A percentile compares a stretch with the other conserved stretches of the same genome.
Evolutionary conservation across 805 yeast species (phyloP).

Genomic region (Wickerhamiella vanderwaltii): DNA sequence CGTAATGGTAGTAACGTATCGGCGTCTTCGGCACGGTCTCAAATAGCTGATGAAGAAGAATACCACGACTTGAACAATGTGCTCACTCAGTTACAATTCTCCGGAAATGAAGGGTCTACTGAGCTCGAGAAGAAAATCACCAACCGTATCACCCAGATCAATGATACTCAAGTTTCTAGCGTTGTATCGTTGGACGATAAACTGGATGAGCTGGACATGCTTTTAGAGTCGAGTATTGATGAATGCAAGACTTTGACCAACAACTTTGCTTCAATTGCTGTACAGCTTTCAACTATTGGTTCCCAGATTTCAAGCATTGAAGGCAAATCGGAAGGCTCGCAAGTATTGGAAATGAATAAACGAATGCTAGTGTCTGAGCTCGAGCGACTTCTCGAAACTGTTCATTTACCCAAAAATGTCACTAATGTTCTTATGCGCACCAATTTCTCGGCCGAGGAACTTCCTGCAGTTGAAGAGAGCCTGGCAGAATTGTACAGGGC

Average conservation of each 20-base stretch:
- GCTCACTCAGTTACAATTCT: slow-evolving; percentile 71
- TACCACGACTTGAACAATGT: slow-evolving; percentile 42
- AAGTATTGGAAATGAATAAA: slow-evolving; percentile 71
- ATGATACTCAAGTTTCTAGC: slow-evolving; percentile 48
- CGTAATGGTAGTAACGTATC: slow-evolving; percentile 4
- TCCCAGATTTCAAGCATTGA: slow-evolving; percentile 63
- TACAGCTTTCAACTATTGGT: slow-evolving; percentile 50
- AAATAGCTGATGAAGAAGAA: slow-evolving; percentile 13
- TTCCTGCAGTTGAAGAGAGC: slow-evolving; percentile 41
- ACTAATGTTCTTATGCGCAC: slow-evolving; percentile 4
- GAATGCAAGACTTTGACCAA: slow-evolving; percentile 49
- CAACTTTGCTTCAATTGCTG: slow-evolving; percentile 42
- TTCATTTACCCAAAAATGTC: slow-evolving; percentile 48
- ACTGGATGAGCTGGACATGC: slow-evolving; percentile 33
- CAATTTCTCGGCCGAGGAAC: slow-evolving; percentile 36
- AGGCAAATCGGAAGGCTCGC: slow-evolving; percentile 65
- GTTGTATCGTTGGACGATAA: slow-evolving; percentile 40
- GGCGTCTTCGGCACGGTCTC: neutral
- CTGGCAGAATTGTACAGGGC: slow-evolving; percentile 54
- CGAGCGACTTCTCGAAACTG: slow-evolving; percentile 55
- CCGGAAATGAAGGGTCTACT: slow-evolving; percentile 48
- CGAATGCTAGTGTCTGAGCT: slow-evolving; percentile 62
- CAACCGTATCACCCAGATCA: slow-evolving; percentile 47
- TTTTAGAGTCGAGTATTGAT: slow-evolving; percentile 33
- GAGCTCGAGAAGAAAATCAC: slow-evolving; percentile 45